Base-by-base conservation (phyloP, 2,329 filamentous ascomycete species). In the Ilyonectria sp. region DNA sequence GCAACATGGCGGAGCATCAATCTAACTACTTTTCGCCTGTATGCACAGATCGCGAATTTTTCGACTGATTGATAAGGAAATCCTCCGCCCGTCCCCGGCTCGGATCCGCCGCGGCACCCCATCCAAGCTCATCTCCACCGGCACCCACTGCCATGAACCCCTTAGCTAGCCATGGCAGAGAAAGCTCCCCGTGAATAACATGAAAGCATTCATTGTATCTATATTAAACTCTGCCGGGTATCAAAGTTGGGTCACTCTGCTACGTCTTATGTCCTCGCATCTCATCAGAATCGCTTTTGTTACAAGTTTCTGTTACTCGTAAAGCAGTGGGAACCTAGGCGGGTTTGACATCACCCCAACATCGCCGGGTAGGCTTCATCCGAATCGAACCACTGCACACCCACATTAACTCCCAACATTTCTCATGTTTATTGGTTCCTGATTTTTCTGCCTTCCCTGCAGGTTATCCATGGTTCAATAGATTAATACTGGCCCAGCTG, bases 111-210 rank as follows among this genome's bases (percentile, higher is more conserved):
- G 7, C 7, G 35, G 35, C 44, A 49, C 58, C 66, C 63, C 63
- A 50, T 60, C 65, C 65, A 46, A 69, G 65, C 67, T 52, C 46
- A 44, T 68, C 57, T 60, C 49, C 26, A 33, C 35, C 40, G 6
- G 40, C 40, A 43, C n/a, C n/a, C 15, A 43, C 40, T 43, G 15
- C 40, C 5, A 43, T 43, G 40, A 40, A 43, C 40, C 40, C 40
- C 40, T n/a, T n/a, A n/a, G 15, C 15, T n/a, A 7, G 15, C 40
- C n/a, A n/a, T n/a, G 40, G 6, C 40, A 43, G 17, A 43, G 40
- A 43, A 43, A 43, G 26, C 26, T n/a, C 15, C n/a, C 26, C 26
- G 26, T 26, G 5, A 26, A 26, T 26, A 43, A 6, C 13, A 4
- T n/a, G 3, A n/a, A n/a, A n/a, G 7, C 15, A 43, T 43, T 13